phyloP scores from a whole-genome alignment of 2,329 filamentous ascomycete genomes.

The Phaeosphaeriaceae sp. region DNA sequence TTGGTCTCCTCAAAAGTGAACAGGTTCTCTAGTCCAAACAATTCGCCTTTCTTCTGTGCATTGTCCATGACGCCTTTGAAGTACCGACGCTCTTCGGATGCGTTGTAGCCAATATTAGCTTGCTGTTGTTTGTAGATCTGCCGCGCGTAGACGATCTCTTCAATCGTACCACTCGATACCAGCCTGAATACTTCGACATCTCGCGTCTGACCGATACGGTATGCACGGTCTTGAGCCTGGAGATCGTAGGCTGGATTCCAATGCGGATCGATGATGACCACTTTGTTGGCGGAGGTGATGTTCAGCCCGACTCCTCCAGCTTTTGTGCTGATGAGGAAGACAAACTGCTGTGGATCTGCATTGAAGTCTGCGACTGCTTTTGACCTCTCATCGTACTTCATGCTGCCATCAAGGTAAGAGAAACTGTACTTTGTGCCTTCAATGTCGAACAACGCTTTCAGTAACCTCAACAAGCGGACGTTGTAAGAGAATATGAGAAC shows the following conservation, averaged over 20 bases:
- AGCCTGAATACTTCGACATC: slow-evolving; percentile 96
- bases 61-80: slow-evolving; percentile 94
- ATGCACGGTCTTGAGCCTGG: slow-evolving; percentile 94
- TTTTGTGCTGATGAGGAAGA: slow-evolving; percentile 93
- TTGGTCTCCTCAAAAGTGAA: slow-evolving; percentile 83
- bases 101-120: slow-evolving; percentile 95
- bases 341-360: slow-evolving; percentile 83
- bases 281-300: slow-evolving; percentile 97
- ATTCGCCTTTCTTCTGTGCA: slow-evolving; percentile 83
- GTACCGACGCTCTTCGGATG: slow-evolving; percentile 89
- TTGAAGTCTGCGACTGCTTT: slow-evolving; percentile 91
- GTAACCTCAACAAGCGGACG: slow-evolving; percentile 81
- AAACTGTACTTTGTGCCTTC: slow-evolving; percentile 82
- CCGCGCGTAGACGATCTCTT: slow-evolving; percentile 95
- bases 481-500: slow-evolving; percentile 95
- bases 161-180: slow-evolving; percentile 88
- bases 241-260: slow-evolving; percentile 97
- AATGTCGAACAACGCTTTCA: slow-evolving; percentile 84
- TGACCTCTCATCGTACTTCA: slow-evolving; percentile 84
- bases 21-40: slow-evolving; percentile 89
- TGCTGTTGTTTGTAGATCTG: slow-evolving; percentile 99
- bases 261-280: slow-evolving; percentile 95
- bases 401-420: slow-evolving; percentile 86
- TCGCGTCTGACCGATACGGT: slow-evolving; percentile 89
- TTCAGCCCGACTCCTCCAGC: slow-evolving; percentile 94